Base-by-base conservation (phyloP, 352 stramenopile species). In the Phytopythium helicoides region DNA sequence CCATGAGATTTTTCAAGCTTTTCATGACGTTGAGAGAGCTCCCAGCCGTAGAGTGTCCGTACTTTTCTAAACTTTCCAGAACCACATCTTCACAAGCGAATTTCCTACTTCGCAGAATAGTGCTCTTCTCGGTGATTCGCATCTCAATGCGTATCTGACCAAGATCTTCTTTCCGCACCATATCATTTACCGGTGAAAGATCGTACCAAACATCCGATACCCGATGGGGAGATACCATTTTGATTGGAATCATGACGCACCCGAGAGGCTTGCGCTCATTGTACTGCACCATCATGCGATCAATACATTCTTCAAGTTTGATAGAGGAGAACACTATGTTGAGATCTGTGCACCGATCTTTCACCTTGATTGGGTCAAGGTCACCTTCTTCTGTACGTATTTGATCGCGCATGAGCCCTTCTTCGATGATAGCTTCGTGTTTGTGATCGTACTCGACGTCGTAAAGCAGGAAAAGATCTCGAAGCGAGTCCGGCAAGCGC, bases 381-480 rank as follows among this genome's bases (percentile, higher is more conserved):
- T 90, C 80, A 1, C 80, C 80, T 34, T 83, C 66, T 5, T 70
- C 68, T 1, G 71, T 68, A 0, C 73, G 74, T 35, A 90, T 59
- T 35, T 88, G 60, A 21, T 83, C 80, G 15, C 80, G 72, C 23
- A 87, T 60, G 45, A 90, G 56, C 0, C 68, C 61, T 64, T 87
- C 78, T 34, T 90, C 80, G 19, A 75, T 65, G 46, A 88, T 78
- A 11, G 68, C 67, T 54, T 90, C 80, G 36, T 81, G 68, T 4
- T 60, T 58, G 45, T 88, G 68, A 35, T 63, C 64, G 25, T 88
- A 90, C 58, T 88, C 76, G 12, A 90, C 56, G 35, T 88, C 80
- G 25, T 88, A 90, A 3, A 90, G 55, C 47, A 90, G 50, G 36
- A 90, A 88, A 2, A 87, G 35, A 40, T 90, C 80, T 22, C 80